Evolutionary conservation across 2,329 filamentous ascomycete genomes (phyloP), one percentile per base, ranked within the genome.

Genomic region (Colletotrichum noveboracense): DNA sequence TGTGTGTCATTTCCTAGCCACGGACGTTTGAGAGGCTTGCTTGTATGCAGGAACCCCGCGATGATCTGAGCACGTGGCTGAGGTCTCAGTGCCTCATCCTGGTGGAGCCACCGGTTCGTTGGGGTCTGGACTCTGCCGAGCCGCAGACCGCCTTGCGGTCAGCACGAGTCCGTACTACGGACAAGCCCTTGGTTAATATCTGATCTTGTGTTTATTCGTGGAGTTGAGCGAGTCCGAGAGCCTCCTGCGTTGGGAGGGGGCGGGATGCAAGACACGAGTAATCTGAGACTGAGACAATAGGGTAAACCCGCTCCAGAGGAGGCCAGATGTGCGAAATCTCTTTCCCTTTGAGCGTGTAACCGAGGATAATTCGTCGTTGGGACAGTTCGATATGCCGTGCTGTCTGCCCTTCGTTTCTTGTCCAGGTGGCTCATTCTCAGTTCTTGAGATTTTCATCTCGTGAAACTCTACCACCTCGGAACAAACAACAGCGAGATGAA

Each of bases 231-330:
- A 9, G 16, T 14, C 8, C 16, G n/a, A 26, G 67, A 16, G 32
- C 36, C 67, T 70, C 48, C 26, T 70, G 67, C 36, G 26, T 13
- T 18, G 3, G 14, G 4, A 24, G 24, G 38, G 55, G 66, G 56
- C 12, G 14, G 56, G 18, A 34, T 30, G 34, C 30, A 62, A 32
- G 36, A 62, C 67, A 62, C 8, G 32, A 70, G n/a, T 30, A 36
- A 62, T 52, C 36, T 24, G 56, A 55, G 34, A 68, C 66, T 70
- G 56, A 62, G 67, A 70, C 67, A 62, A n/a, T 58, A 60, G 16
- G 56, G 58, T 16, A 38, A 24, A n/a, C 16, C 52, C 43, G 65
- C 43, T 24, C 10, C 18, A n/a, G 6, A 4, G 28, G 43, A 36
- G 65, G 30, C 28, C n/a, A n/a, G 21, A 21, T 52, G 43, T 21